Conservation (phyloP, 371 early-diverging fungal species). For the Rhizopus arrhizus region DNA sequence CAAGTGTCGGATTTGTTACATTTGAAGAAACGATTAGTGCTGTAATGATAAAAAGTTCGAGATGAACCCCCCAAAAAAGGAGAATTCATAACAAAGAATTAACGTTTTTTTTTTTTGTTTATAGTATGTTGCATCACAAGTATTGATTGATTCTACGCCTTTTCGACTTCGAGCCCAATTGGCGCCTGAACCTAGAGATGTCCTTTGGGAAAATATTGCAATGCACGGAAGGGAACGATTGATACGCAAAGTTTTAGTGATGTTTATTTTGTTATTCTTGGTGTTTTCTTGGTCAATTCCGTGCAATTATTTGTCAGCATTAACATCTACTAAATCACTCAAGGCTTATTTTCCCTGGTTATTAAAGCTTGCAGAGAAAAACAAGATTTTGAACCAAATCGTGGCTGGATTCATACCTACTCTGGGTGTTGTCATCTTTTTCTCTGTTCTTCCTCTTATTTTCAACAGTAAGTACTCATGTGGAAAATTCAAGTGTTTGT, state of each 20-base stretch:
- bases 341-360: constrained; percentile 54
- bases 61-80: too few species aligned
- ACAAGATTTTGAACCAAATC: constrained; percentile 54
- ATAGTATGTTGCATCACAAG: constrained; percentile 63
- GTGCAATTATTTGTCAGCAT: constrained; percentile 56
- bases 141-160: constrained; percentile 63
- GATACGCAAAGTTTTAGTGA: constrained; percentile 51
- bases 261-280: constrained; percentile 45
- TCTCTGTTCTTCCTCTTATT: constrained; percentile 67
- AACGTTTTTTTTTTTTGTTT: neutral
- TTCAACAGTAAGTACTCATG: constrained; percentile 50
- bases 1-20: constrained; percentile 79
- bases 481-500: too few species aligned
- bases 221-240: constrained; percentile 56
- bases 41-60: constrained; percentile 29
- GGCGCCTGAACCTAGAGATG: constrained; percentile 80
- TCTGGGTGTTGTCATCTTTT: constrained; percentile 57
- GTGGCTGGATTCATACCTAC: constrained; percentile 67
- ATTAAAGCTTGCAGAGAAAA: constrained; percentile 46
- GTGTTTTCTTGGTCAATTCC: constrained; percentile 60
- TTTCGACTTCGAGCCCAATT: constrained; percentile 67
- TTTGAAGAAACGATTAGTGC: constrained; percentile 74
- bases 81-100: neutral
- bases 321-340: constrained; percentile 56
- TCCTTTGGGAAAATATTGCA: constrained; percentile 74